phyloP scores from a whole-genome alignment of 2,329 filamentous ascomycete species.

The Ophiocordyceps camponoti-saundersi region DNA sequence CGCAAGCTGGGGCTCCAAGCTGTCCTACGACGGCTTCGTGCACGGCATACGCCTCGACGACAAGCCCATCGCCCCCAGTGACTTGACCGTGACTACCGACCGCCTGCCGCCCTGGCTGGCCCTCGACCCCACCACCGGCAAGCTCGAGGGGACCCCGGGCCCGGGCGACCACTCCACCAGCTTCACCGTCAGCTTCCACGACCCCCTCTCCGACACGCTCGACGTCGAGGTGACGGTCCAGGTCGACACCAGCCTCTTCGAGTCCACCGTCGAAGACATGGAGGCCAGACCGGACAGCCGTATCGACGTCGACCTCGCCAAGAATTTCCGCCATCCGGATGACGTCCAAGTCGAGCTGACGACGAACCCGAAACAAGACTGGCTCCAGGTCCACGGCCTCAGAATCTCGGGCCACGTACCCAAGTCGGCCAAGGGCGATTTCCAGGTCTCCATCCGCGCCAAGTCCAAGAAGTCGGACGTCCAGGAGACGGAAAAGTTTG shows the following conservation, averaged over 20 bases:
- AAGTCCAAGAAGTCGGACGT: conserved; percentile 15
- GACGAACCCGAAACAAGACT: conserved; percentile 19
- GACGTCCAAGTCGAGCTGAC: conserved; percentile 20
- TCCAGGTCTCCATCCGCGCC: conserved; percentile 15
- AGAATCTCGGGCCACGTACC: conserved; percentile 25
- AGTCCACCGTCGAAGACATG: conserved; percentile 20
- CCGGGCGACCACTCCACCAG: conserved; percentile 39
- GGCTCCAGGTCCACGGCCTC: conserved; percentile 23
- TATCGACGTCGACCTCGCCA: conserved; percentile 24
- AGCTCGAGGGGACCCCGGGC: conserved; percentile 47
- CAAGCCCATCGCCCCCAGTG: conserved; percentile 24
- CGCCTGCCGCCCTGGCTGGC: conserved; percentile 51
- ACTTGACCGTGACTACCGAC: conserved; percentile 34
- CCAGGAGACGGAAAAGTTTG: conserved; percentile 19
- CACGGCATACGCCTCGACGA: conserved; percentile 41
- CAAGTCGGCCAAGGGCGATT: conserved; percentile 12
- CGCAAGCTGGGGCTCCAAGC: conserved; percentile 30
- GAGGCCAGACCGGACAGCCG: conserved; percentile 21
- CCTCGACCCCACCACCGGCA: conserved; percentile 44
- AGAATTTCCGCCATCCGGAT: conserved; percentile 22
- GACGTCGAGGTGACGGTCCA: conserved; percentile 30
- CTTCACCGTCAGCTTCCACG: conserved; percentile 43
- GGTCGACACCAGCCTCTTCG: conserved; percentile 21
- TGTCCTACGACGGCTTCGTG: conserved; percentile 35
- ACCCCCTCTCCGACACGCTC: conserved; percentile 41